A percentile compares a stretch with the other conserved stretches of the same genome.
Conservation (phyloP, 2,329 filamentous ascomycete species). For the Neonectria faginata region DNA sequence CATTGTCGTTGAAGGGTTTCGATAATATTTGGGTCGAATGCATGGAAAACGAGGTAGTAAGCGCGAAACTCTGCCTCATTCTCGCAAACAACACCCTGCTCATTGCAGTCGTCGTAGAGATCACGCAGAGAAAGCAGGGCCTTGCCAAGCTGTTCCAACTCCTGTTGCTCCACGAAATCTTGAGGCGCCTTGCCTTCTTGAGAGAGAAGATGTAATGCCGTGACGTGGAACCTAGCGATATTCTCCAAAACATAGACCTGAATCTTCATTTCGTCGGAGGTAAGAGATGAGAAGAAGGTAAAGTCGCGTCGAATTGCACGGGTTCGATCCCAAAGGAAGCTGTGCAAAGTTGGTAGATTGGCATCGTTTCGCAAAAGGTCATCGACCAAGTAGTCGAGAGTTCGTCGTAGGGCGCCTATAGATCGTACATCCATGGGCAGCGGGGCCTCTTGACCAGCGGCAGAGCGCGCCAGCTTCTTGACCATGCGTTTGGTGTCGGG, state of each 20-base stretch:
- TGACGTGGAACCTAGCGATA: constrained; percentile 75
- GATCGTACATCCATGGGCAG: constrained; percentile 76
- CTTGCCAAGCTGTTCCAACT: constrained; percentile 75
- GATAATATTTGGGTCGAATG: constrained; percentile 67
- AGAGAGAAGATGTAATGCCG: constrained; percentile 72
- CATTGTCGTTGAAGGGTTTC: constrained; percentile 67
- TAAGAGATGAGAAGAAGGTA: constrained; percentile 73
- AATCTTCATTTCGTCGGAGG: constrained; percentile 65
- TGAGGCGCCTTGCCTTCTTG: constrained; percentile 66
- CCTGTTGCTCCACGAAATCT: constrained; percentile 74
- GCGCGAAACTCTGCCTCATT: constrained; percentile 76
- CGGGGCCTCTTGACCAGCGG: constrained; percentile 75
- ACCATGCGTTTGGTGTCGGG: constrained; percentile 69
- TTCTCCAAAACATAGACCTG: constrained; percentile 74
- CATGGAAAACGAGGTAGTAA: constrained; percentile 73
- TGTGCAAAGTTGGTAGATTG: constrained; percentile 67
- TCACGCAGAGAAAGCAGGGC: constrained; percentile 73
- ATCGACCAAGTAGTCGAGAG: constrained; percentile 73
- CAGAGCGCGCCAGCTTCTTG: constrained; percentile 75
- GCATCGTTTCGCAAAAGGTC: constrained; percentile 67
- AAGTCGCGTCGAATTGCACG: constrained; percentile 76
- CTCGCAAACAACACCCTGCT: constrained; percentile 67
- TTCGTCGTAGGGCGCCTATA: constrained; percentile 66
- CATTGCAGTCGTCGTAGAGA: constrained; percentile 73
- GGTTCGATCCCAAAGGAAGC: constrained; percentile 76